Evolutionary conservation across 257 asterid genomes (phyloP).

Genomic region (Solanum megistacrolobum): DNA sequence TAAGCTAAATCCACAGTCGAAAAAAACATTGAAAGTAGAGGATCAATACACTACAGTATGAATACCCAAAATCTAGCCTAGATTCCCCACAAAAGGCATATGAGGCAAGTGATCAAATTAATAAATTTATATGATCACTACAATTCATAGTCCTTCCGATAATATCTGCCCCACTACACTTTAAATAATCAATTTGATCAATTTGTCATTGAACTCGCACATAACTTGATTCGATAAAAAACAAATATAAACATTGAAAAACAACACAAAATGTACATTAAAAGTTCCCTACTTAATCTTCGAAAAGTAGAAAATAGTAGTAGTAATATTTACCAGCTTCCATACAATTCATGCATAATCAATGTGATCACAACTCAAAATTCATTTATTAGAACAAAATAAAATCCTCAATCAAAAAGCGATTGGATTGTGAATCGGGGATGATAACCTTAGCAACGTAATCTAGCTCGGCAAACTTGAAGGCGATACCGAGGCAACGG

Average conservation of each 20-base stretch:
- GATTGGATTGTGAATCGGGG: neutral
- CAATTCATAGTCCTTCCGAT: neutral
- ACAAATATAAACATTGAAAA: neutral
- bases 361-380: neutral
- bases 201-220: neutral
- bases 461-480: conserved; percentile 87
- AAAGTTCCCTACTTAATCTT: neutral
- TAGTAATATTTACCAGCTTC: neutral
- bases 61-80: neutral
- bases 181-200: too few relatives aligned
- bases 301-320: neutral
- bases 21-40: neutral
- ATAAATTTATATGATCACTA: neutral
- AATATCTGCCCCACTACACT: neutral
- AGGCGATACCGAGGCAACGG: conserved; percentile 91
- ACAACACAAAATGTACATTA: neutral
- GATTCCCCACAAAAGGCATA: neutral
- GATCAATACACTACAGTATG: neutral
- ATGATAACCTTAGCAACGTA: conserved; percentile 66
- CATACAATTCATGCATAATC: neutral
- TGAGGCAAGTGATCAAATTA: neutral
- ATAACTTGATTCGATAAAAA: neutral
- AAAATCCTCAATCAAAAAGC: neutral
- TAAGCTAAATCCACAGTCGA: neutral
- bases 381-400: neutral